These are phyloP conservation scores for Candida oleophila DNA, from an alignment of 805 yeast species.

Conservation along the genomic window DNA sequence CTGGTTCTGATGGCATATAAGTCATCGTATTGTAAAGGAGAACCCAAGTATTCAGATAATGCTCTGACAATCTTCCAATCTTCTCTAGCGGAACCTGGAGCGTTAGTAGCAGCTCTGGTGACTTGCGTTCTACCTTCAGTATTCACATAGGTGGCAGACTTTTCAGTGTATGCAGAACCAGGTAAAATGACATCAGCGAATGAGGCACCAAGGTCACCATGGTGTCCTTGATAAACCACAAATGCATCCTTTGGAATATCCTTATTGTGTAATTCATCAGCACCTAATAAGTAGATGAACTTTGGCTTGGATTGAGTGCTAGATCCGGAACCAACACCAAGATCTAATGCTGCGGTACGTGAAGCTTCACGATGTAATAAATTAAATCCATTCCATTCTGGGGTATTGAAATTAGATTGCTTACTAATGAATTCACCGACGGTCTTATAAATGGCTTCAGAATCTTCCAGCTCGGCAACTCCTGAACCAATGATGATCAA, in stretches of 20 bases:
- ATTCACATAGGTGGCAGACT: constrained; percentile 79
- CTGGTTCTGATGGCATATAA: constrained; percentile 64
- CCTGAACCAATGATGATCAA: constrained; percentile 81
- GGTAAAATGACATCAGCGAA: constrained; percentile 86
- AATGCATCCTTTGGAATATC: constrained; percentile 82
- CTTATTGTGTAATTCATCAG: constrained; percentile 70
- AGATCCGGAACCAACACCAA: constrained; percentile 63
- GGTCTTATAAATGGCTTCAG: constrained; percentile 55
- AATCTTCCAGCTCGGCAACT: constrained; percentile 65
- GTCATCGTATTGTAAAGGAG: constrained; percentile 75
- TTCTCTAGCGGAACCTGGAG: constrained; percentile 88
- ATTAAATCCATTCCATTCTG: constrained; percentile 80
- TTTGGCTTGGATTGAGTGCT: constrained; percentile 57
- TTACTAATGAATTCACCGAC: constrained; percentile 61
- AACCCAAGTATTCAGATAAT: constrained; percentile 70
- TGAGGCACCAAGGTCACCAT: constrained; percentile 87
- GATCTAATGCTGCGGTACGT: constrained; percentile 82
- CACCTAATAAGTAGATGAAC: constrained; percentile 77
- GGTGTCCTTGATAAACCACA: constrained; percentile 89
- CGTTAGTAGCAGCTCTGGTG: constrained; percentile 82
- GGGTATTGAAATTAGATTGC: constrained; percentile 57
- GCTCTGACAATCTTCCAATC: constrained; percentile 90
- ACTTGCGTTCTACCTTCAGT: constrained; percentile 88
- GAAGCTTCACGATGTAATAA: constrained; percentile 82
- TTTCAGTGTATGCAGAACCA: constrained; percentile 87